phyloP scores from a whole-genome alignment of 2,329 filamentous ascomycete genomes.

The Fusarium compactum region DNA sequence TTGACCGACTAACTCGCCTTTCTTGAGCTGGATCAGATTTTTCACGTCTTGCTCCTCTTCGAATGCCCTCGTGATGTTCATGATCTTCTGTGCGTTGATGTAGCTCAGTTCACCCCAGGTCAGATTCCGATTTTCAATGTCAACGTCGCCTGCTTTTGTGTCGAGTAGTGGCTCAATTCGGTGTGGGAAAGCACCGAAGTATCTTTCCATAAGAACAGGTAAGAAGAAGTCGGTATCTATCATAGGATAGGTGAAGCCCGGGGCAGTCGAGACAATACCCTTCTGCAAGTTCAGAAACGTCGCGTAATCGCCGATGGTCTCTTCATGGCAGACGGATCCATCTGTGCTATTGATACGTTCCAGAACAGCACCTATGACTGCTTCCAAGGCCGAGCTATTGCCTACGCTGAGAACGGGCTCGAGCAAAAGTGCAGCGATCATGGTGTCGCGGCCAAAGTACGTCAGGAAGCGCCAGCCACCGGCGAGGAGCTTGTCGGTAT shows the following conservation, averaged over 20 bases:
- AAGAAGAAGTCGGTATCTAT: slow-evolving; percentile 73
- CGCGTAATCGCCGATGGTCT: slow-evolving; percentile 74
- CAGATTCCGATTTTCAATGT: slow-evolving; percentile 63
- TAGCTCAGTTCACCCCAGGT: slow-evolving; percentile 65
- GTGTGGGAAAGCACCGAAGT: slow-evolving; percentile 62
- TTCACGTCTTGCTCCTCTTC: slow-evolving; percentile 61
- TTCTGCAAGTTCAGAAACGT: slow-evolving; percentile 69
- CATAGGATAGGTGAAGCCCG: slow-evolving; percentile 70
- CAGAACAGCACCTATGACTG: slow-evolving; percentile 69
- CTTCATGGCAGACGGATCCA: slow-evolving; percentile 73
- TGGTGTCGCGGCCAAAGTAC: slow-evolving; percentile 75
- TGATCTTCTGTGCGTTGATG: slow-evolving; percentile 68
- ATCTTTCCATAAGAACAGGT: slow-evolving; percentile 67
- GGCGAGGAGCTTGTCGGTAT: slow-evolving; percentile 71
- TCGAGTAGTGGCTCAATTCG: slow-evolving; percentile 54
- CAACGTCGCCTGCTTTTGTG: slow-evolving; percentile 59
- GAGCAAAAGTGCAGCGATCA: slow-evolving; percentile 70
- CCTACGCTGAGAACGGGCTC: slow-evolving; percentile 69
- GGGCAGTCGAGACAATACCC: slow-evolving; percentile 63
- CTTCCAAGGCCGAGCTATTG: slow-evolving; percentile 67
- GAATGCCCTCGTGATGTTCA: slow-evolving; percentile 67
- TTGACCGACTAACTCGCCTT: slow-evolving; percentile 67
- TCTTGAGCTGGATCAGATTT: slow-evolving; percentile 70
- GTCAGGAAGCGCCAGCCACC: slow-evolving; percentile 75
- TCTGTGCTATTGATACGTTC: slow-evolving; percentile 71